Percentiles rank a stretch among this genome's conserved stretches.
These are phyloP conservation scores for Centaurea solstitialis DNA, from an alignment of 129 eudicot genomes.

Conservation along the genomic window DNA sequence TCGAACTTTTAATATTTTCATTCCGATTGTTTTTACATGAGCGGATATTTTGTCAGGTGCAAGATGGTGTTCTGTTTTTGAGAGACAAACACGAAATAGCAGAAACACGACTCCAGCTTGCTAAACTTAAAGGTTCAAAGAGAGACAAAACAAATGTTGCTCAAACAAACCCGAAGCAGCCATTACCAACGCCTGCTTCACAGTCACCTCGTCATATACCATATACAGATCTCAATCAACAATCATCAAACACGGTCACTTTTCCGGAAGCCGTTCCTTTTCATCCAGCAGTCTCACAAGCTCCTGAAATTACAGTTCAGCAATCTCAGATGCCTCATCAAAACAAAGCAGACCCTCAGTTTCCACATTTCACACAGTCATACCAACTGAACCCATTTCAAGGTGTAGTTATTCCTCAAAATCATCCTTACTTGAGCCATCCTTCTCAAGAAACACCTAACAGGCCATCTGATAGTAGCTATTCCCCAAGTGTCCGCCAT, in stretches of 20 bases:
- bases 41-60: slow-evolving; percentile 30
- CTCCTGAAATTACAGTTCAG: slow-evolving; percentile 12
- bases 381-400: background rate
- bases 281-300: slow-evolving; percentile 12
- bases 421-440: slow-evolving; percentile 13
- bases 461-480: background rate
- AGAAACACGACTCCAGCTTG: slow-evolving; percentile 29
- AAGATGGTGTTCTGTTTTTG: slow-evolving; percentile 36
- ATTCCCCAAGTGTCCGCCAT: background rate
- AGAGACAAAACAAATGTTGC: background rate
- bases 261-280: slow-evolving; percentile 17
- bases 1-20: background rate
- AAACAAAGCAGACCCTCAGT: background rate
- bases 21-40: slow-evolving; percentile 2
- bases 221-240: background rate
- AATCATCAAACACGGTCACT: background rate
- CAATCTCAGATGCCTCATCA: slow-evolving; percentile 5
- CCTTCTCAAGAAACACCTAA: background rate
- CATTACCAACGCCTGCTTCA: slow-evolving; percentile 1
- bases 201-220: slow-evolving; percentile 9
- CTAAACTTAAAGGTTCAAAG: slow-evolving; percentile 27
- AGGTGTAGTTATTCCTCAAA: slow-evolving; percentile 10
- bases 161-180: slow-evolving; percentile 12
- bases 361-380: slow-evolving; percentile 28
- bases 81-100: slow-evolving; percentile 40